Base-by-base conservation (phyloP, 2,329 filamentous ascomycete genomes). In the Exophiala xenobiotica region DNA sequence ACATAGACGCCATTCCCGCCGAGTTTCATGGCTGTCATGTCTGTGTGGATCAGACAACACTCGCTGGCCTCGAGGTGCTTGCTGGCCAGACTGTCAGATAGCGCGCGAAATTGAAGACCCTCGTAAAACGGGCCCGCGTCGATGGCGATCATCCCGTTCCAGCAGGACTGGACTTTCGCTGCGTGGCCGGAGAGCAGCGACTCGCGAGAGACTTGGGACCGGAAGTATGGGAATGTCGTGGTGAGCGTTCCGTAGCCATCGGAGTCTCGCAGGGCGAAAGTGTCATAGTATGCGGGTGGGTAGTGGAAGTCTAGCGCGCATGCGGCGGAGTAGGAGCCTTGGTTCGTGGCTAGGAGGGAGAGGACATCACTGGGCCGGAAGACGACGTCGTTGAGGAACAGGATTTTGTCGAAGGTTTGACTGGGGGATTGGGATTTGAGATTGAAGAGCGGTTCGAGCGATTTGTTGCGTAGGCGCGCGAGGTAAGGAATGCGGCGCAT, bases 221-320 rank as follows among this genome's bases (percentile, higher is more conserved):
- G 57, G 66, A 87, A 86, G 70, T 83, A 86, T 0, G 87, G 87
- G 66, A 80, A 90, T 53, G 85, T 79, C 1, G 83, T 80, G 33
- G 86, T 74, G 3, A 86, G 79, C 26, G 81, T 77, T 22, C 78
- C 78, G 59, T 80, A 78, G 1, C 86, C 85, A 52, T 87, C 78
- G 2, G 74, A 70, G 61, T 90, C 87, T 11, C 87, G 77, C 16
- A 84, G 80, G 1, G 86, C 87, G 65, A 87, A 90, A 0, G 85
- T 82, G 65, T 90, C 87, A 67, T 90, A 90, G 64, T 83, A 87
- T 33, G 80, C 75, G 56, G 86, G 81, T 48, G 80, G 78, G n/a
- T 55, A 57, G 55, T 82, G 79, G 61, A 84, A 89, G 68, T 90
- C 87, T 27, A 88, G 70, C 0, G 84, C 84, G 63, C 87, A 90